phyloP scores from a whole-genome alignment of 306 rosid species.

The Astragalus glycyphyllos region DNA sequence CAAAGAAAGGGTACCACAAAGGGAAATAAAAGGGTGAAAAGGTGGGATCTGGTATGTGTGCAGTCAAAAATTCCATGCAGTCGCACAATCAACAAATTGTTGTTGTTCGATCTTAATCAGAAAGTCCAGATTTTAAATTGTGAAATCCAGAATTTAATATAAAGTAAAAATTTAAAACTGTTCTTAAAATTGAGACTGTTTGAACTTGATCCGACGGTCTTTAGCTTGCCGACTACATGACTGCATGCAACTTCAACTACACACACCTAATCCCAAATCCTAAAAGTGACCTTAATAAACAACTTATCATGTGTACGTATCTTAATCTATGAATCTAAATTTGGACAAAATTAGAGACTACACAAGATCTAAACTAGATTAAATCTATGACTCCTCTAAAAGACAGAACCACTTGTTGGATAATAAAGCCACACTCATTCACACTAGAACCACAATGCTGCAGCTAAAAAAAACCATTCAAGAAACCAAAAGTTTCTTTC shows the following conservation, averaged over 20 bases:
- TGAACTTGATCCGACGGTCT: too few relatives aligned
- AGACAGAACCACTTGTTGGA: slow-evolving; percentile 44
- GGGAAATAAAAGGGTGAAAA: slow-evolving; percentile 17
- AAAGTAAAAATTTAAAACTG: too few relatives aligned
- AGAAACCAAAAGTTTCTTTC: slow-evolving; percentile 56
- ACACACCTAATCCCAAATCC: too few relatives aligned
- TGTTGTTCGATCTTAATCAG: too few relatives aligned
- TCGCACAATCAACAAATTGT: too few relatives aligned
- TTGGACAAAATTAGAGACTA: slow-evolving; percentile 43
- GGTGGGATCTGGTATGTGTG: too few relatives aligned
- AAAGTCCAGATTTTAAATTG: too few relatives aligned
- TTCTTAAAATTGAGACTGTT: too few relatives aligned
- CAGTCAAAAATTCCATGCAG: too few relatives aligned
- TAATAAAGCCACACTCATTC: slow-evolving; percentile 37
- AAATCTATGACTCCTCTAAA: slow-evolving; percentile 40
- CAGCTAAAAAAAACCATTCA: slow-evolving; percentile 56
- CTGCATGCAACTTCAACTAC: too few relatives aligned
- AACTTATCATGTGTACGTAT: slow-evolving; percentile 42
- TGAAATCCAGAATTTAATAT: too few relatives aligned
- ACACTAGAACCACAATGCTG: slow-evolving; percentile 62
- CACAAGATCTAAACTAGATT: slow-evolving; percentile 39
- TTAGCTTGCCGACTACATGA: too few relatives aligned
- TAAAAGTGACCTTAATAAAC: slow-evolving; percentile 42
- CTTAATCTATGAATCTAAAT: slow-evolving; percentile 43
- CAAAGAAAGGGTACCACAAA: slow-evolving; percentile 31